These are phyloP conservation scores for Allomyces javanicus DNA, from an alignment of 192 early-diverging fungal species.

Conservation along the genomic window DNA sequence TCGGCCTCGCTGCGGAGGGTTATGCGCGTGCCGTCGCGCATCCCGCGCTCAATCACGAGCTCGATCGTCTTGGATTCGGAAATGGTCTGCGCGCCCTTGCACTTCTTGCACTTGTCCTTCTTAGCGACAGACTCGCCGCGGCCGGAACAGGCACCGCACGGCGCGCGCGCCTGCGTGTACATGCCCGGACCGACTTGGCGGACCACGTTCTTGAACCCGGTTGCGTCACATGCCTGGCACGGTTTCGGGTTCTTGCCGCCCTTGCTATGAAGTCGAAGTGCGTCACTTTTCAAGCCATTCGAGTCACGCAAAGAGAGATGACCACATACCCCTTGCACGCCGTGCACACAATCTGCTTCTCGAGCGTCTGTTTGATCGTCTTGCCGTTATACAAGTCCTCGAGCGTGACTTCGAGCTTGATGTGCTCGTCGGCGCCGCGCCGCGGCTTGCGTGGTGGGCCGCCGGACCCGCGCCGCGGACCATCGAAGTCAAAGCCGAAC, in stretches of 20 bases:
- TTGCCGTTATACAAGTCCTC: constrained; percentile 60
- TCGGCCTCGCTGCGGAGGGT: constrained; percentile 84
- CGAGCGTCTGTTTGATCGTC: constrained; percentile 35
- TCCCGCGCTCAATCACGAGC: constrained; percentile 84
- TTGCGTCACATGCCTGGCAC: constrained; percentile 55
- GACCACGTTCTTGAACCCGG: constrained; percentile 58
- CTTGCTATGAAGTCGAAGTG: constrained; percentile 28
- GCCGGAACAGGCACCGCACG: constrained; percentile 60
- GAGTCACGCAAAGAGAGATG: neutral
- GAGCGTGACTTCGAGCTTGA: constrained; percentile 36
- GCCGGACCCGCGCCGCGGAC: too few relatives aligned
- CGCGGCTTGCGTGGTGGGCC: too few relatives aligned
- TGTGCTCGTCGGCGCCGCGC: constrained; percentile 8
- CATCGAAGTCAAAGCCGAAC: too few relatives aligned
- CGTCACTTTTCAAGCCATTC: neutral
- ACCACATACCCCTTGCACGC: constrained; percentile 34
- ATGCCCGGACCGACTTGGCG: constrained; percentile 71
- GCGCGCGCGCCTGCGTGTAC: constrained; percentile 77
- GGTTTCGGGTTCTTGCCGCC: constrained; percentile 61
- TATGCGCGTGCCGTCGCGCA: constrained; percentile 75
- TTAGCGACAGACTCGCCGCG: constrained; percentile 67
- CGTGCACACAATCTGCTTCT: constrained; percentile 53
- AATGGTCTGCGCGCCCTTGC: constrained; percentile 69
- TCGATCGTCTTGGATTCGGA: constrained; percentile 80
- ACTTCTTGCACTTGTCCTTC: constrained; percentile 79